Percentiles rank a stretch among this genome's conserved stretches.
phyloP scores from a whole-genome alignment of 2,329 filamentous ascomycete species.

The Curvularia sp. region DNA sequence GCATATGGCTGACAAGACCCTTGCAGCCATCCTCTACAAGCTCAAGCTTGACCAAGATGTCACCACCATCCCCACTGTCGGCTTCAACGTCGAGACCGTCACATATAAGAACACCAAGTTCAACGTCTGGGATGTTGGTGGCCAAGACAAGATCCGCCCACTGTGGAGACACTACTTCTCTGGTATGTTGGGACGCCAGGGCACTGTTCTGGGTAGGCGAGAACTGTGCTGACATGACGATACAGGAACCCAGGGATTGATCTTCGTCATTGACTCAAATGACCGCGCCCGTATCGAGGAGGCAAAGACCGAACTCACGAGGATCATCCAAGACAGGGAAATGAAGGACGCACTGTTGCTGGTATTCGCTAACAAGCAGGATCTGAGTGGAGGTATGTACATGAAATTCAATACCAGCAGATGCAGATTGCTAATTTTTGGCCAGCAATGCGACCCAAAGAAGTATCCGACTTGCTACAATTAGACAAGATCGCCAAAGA shows the following conservation, averaged over 20 bases:
- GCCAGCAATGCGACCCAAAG: slow-evolving; percentile 59
- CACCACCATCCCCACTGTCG: slow-evolving; percentile 98
- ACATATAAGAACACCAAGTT: slow-evolving; percentile 99
- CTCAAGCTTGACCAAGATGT: slow-evolving; percentile 99
- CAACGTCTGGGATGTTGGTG: slow-evolving; percentile 99
- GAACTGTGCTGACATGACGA: slow-evolving; percentile 18
- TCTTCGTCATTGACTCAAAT: slow-evolving; percentile 99
- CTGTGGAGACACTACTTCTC: slow-evolving; percentile 99
- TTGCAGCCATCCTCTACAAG: slow-evolving; percentile 90
- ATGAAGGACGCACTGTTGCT: slow-evolving; percentile 95
- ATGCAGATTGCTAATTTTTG: slow-evolving; percentile 20
- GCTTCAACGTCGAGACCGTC: slow-evolving; percentile 99
- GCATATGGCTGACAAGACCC: slow-evolving; percentile 23
- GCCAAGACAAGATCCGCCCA: slow-evolving; percentile 99
- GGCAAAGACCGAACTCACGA: slow-evolving; percentile 93
- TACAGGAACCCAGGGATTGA: slow-evolving; percentile 90
- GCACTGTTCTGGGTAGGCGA: slow-evolving; percentile 44
- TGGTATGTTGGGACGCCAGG: slow-evolving; percentile 57
- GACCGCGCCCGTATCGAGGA: slow-evolving; percentile 98
- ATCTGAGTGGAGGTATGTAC: slow-evolving; percentile 81
- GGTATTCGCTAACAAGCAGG: slow-evolving; percentile 99
- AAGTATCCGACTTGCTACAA: slow-evolving; percentile 58
- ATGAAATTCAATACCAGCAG: neutral
- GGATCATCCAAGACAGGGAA: slow-evolving; percentile 99
- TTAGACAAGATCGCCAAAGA: slow-evolving; percentile 60